Conservation (phyloP, 768 basidiomycete species). For the Boletus rubropictus region DNA sequence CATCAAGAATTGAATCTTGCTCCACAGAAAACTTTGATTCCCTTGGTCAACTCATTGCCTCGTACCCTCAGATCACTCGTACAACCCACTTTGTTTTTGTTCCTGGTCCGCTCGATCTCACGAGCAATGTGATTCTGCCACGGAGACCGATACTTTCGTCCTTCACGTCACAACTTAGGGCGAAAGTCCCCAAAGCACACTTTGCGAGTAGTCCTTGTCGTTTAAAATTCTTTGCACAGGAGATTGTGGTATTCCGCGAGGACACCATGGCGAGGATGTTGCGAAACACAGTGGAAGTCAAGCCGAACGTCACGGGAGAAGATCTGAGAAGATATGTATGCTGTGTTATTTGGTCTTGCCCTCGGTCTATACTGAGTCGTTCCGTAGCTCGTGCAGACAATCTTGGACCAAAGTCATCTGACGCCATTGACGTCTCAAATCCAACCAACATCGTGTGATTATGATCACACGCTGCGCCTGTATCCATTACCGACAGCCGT, state of each 20-base stretch:
- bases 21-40: conserved; percentile 78
- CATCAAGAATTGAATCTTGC: conserved; percentile 1
- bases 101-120: conserved; percentile 89
- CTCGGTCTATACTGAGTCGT: neutral
- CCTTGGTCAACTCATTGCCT: conserved; percentile 76
- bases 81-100: conserved; percentile 89
- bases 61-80: conserved; percentile 72
- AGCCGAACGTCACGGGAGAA: conserved; percentile 69
- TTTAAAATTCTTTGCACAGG: conserved; percentile 91
- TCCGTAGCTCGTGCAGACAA: conserved; percentile 84
- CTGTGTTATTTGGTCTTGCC: conserved; percentile 1
- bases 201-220: conserved; percentile 91
- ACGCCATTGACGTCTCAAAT: conserved; percentile 78
- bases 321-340: conserved; percentile 87
- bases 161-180: conserved; percentile 62
- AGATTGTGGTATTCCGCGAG: conserved; percentile 90
- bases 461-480: conserved; percentile 85
- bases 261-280: conserved; percentile 93
- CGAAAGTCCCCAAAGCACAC: conserved; percentile 71
- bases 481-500: conserved; percentile 94
- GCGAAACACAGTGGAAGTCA: conserved; percentile 84
- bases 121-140: conserved; percentile 75
- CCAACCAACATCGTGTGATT: conserved; percentile 84
- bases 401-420: conserved; percentile 94
- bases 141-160: conserved; percentile 74